These are phyloP conservation scores for Cucurbitaria berberidis DNA, from an alignment of 2,329 filamentous ascomycete species.

Conservation along the genomic window DNA sequence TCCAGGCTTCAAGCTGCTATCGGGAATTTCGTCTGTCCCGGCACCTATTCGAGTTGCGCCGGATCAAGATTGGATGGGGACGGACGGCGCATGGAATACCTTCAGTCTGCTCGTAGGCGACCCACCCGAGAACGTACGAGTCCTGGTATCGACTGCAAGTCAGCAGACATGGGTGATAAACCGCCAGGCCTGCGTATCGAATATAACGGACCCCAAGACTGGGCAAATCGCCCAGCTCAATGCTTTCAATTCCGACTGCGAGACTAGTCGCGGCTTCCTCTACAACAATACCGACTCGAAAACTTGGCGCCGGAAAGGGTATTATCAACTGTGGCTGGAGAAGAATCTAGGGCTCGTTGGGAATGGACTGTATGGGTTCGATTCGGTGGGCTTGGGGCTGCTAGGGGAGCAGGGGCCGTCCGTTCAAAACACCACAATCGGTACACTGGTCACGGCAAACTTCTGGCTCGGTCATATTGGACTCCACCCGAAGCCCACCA, in stretches of 20 bases:
- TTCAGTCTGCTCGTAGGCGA: slow-evolving; percentile 66
- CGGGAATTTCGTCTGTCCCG: slow-evolving; percentile 30
- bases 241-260: slow-evolving; percentile 52
- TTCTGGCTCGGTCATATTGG: slow-evolving; percentile 57
- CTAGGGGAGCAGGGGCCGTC: slow-evolving; percentile 49
- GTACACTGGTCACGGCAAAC: slow-evolving; percentile 47
- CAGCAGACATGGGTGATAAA: slow-evolving; percentile 74
- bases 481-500: slow-evolving; percentile 57
- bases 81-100: slow-evolving; percentile 66
- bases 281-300: slow-evolving; percentile 62
- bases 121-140: slow-evolving; percentile 60
- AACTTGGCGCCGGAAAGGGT: slow-evolving; percentile 65
- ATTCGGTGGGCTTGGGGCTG: slow-evolving; percentile 52
- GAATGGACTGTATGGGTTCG: slow-evolving; percentile 70
- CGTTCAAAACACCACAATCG: slow-evolving; percentile 52
- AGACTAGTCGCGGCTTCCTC: slow-evolving; percentile 62
- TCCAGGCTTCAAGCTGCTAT: slow-evolving; percentile 23
- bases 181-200: slow-evolving; percentile 36
- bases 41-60: slow-evolving; percentile 43
- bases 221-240: slow-evolving; percentile 26
- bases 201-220: slow-evolving; percentile 55
- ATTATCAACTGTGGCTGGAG: slow-evolving; percentile 65
- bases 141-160: slow-evolving; percentile 69
- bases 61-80: slow-evolving; percentile 48
- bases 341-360: slow-evolving; percentile 62